Evolutionary conservation across 345 rosid species (phyloP).

Genomic region (Sisymbrium altissimum): DNA sequence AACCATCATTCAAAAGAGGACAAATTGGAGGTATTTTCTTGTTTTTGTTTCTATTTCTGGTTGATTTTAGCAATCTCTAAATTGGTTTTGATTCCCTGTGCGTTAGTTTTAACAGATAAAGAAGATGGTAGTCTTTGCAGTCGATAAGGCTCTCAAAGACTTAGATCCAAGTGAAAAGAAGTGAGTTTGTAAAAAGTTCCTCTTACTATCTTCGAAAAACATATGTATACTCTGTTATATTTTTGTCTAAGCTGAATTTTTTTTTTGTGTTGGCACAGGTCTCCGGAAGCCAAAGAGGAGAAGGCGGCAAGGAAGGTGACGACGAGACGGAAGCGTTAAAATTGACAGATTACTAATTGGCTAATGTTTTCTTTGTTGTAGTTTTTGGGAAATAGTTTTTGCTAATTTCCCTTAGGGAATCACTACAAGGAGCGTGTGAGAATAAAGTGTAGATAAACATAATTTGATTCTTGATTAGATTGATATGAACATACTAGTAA

Average conservation of each 20-base stretch:
- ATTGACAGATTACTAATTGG: neutral
- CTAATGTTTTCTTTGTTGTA: neutral
- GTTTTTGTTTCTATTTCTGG: neutral
- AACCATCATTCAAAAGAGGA: constrained; percentile 57
- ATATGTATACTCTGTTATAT: neutral
- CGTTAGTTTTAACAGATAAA: constrained; percentile 25
- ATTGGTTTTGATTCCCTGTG: neutral
- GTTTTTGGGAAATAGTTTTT: too few species aligned
- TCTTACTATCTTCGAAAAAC: neutral
- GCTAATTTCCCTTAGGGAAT: too few species aligned
- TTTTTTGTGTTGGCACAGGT: neutral
- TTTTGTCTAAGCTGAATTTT: neutral
- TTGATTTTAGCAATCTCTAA: neutral
- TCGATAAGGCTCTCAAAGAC: constrained; percentile 12
- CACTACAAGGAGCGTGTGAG: neutral
- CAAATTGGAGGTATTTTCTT: constrained; percentile 49
- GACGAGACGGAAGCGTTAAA: neutral
- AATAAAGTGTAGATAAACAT: too few species aligned
- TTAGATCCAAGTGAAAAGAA: neutral
- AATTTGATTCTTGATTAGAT: too few species aligned
- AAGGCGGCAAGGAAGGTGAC: neutral
- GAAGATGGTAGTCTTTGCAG: constrained; percentile 29
- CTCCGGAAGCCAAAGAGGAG: neutral
- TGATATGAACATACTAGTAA: too few species aligned
- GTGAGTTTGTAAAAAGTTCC: constrained; percentile 7